Conservation (phyloP, 179 eudicot species). For the Carnegiea gigantea region DNA sequence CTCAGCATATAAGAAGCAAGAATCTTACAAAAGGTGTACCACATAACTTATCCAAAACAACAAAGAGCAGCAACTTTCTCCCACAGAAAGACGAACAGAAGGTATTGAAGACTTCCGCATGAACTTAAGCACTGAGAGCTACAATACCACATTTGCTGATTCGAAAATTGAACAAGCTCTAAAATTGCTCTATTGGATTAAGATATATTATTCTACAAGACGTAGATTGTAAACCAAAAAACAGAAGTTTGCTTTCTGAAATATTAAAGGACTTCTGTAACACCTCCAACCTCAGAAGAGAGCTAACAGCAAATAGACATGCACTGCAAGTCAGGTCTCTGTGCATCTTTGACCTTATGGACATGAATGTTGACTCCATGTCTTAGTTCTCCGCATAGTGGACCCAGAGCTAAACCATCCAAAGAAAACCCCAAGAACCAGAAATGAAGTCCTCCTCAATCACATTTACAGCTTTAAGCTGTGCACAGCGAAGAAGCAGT, state of each 20-base stretch:
- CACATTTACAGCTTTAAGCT: not conserved
- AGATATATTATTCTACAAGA: not conserved
- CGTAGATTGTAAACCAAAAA: not conserved
- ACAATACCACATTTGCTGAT: not conserved
- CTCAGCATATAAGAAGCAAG: not conserved
- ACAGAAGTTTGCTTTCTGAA: not conserved
- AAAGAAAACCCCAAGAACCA: not conserved
- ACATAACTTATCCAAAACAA: not conserved
- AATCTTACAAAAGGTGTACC: not conserved
- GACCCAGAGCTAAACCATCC: not conserved
- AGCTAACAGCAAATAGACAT: not conserved
- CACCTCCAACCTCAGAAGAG: conserved; percentile 1
- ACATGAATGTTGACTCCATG: not conserved
- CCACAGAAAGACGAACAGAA: not conserved
- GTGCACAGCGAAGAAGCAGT: not conserved
- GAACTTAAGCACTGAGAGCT: not conserved
- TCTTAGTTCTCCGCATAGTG: conserved; percentile 3
- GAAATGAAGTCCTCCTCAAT: not conserved
- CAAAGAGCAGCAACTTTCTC: not conserved
- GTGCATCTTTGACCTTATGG: not conserved
- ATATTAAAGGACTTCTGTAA: not conserved
- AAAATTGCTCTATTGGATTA: conserved; percentile 1
- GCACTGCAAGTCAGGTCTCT: not conserved
- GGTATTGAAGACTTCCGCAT: not conserved
- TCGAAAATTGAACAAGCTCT: conserved; percentile 2